A percentile compares a stretch with the other conserved stretches of the same genome.
phyloP scores from a whole-genome alignment of 2,329 filamentous ascomycete species.

The Biscogniauxia marginata region DNA sequence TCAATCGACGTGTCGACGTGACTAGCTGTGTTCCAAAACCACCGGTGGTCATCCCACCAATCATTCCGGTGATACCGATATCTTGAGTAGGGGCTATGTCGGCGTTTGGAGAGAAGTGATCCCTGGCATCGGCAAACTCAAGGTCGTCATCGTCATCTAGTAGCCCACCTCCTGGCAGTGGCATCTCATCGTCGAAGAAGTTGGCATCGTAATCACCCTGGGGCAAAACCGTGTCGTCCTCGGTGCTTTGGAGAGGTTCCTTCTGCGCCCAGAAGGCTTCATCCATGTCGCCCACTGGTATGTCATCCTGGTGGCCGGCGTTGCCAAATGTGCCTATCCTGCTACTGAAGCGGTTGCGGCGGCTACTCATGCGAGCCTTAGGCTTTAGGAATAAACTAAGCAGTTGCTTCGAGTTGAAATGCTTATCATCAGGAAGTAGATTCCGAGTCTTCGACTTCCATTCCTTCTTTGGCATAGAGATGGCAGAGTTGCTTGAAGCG shows the following conservation, averaged over 20 bases:
- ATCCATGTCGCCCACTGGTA: conserved; percentile 77
- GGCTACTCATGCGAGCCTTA: conserved; percentile 76
- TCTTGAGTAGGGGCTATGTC: conserved; percentile 49
- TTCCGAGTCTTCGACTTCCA: conserved; percentile 94
- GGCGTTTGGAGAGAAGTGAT: conserved; percentile 70
- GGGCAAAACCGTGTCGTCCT: conserved; percentile 52
- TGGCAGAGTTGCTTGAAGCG: conserved; percentile 75
- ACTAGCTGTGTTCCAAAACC: conserved; percentile 66
- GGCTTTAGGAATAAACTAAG: conserved; percentile 92
- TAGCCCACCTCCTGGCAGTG: conserved; percentile 59
- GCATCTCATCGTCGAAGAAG: conserved; percentile 88
- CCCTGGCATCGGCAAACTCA: conserved; percentile 77
- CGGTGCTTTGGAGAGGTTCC: conserved; percentile 43
- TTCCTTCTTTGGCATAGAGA: conserved; percentile 87
- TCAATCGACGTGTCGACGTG: conserved; percentile 59
- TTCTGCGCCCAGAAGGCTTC: conserved; percentile 93
- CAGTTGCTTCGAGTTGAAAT: conserved; percentile 92
- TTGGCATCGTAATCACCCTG: conserved; percentile 91
- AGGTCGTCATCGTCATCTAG: conserved; percentile 66
- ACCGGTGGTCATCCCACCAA: conserved; percentile 50
- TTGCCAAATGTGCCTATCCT: conserved; percentile 42
- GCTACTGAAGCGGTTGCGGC: conserved; percentile 53
- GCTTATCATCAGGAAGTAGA: conserved; percentile 93
- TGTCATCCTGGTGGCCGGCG: conserved; percentile 46
- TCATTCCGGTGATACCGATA: conserved; percentile 48